phyloP scores from a whole-genome alignment of 139 green algal genomes.

The Chlorella sp. region DNA sequence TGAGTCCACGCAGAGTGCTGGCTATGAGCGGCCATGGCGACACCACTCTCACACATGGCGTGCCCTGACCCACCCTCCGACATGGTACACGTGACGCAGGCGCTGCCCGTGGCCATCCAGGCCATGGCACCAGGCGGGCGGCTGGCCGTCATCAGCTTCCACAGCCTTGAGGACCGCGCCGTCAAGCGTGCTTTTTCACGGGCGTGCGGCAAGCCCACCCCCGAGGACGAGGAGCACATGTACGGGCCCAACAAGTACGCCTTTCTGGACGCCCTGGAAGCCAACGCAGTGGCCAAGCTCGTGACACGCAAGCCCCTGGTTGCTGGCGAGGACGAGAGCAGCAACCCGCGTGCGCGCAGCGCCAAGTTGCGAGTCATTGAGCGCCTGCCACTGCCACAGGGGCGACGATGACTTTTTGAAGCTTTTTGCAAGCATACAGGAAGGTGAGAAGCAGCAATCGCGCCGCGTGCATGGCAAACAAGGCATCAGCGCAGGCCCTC shows the following conservation, averaged over 20 bases:
- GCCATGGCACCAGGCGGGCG: constrained; percentile 56
- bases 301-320: constrained; percentile 42
- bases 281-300: constrained; percentile 16
- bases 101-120: constrained; percentile 35
- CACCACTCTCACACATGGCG: neutral
- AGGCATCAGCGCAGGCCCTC: too few relatives aligned
- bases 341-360: constrained; percentile 74
- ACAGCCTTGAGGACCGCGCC: constrained; percentile 89
- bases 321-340: constrained; percentile 47
- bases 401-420: too few relatives aligned
- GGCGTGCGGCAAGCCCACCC: constrained; percentile 46
- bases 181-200: constrained; percentile 83
- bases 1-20: neutral
- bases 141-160: constrained; percentile 91
- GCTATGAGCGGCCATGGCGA: neutral
- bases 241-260: constrained; percentile 19
- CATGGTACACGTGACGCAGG: constrained; percentile 9
- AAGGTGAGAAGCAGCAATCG: too few relatives aligned
- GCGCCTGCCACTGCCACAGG: too few relatives aligned
- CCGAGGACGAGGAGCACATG: constrained; percentile 30
- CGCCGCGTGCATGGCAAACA: too few relatives aligned
- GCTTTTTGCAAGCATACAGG: too few relatives aligned
- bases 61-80: neutral
- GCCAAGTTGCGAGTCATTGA: constrained; percentile 86
- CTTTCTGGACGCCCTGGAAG: constrained; percentile 20